Base-by-base conservation (phyloP, 768 basidiomycete genomes). In the Antrodiella citrinella region DNA sequence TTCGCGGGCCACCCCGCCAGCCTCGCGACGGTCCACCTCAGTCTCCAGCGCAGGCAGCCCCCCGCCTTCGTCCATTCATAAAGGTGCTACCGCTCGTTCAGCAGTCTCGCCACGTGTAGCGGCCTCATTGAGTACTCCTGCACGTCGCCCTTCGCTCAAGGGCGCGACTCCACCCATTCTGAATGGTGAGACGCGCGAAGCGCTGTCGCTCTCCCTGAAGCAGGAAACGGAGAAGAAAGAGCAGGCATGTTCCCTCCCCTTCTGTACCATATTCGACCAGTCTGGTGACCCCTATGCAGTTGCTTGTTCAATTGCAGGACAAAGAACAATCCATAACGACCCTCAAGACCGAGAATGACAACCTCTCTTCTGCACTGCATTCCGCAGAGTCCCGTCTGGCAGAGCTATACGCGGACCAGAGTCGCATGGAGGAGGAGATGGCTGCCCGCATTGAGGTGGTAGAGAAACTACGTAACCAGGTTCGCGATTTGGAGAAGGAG, bases 401-500 rank as follows among this genome's bases (percentile, higher is more conserved):
- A 55, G 89, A 92, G 57, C 73, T 91, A 45, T 91, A 91, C 60
- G 72, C 82, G 11, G 90, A 92, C 56, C 89, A 91, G 64, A 72
- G 77, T 51, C 80, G 90, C 54, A 82, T 80, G 69, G 91, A 94
- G 65, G 74, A 81, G 53, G 89, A 93, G 58, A 69, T 93, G 65
- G 81, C 82, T 21, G 82, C 87, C 26, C 81, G 86, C 44, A 82
- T 90, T 56, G 89, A 92, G 57, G 81, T 92, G 30, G 71, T 81
- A 30, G 90, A 92, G 53, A 92, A 91, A 65, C 73, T 94, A 47
- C 72, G 91, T 51, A 66, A 73, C 15, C 87, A 93, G 66, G 77
- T 91, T 39, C 83, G 85, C 55, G 91, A 92, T 52, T 67, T 93
- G 18, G 92, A 94, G 69, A 90, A 82, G 66, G 91, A 94, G 67